A percentile compares a stretch with the other conserved stretches of the same genome.
phyloP scores from a whole-genome alignment of 768 basidiomycete species.

The Auriscalpium orientale region DNA sequence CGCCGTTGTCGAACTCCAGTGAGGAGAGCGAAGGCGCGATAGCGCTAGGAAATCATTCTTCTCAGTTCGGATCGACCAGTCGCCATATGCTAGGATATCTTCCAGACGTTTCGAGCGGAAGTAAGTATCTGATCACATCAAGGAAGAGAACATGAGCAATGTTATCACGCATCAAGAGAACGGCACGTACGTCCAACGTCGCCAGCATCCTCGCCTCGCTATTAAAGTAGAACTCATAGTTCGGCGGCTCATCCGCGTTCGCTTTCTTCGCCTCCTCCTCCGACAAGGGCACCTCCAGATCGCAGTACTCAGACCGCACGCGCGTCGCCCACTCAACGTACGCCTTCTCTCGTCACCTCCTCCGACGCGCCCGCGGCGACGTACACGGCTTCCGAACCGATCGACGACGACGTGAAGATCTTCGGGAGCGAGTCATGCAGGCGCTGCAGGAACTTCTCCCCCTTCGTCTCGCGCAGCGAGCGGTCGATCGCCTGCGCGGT shows the following conservation, averaged over 20 bases:
- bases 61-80: too few relatives aligned
- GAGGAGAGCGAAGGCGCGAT: not conserved
- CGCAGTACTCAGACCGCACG: constrained; percentile 87
- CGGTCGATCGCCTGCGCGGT: constrained; percentile 84
- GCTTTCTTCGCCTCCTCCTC: constrained; percentile 20
- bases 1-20: not conserved
- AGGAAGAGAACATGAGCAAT: not conserved
- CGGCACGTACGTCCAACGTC: constrained; percentile 67
- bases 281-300: constrained; percentile 49
- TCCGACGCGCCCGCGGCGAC: constrained; percentile 51
- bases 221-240: constrained; percentile 79
- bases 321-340: constrained; percentile 83
- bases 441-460: constrained; percentile 75
- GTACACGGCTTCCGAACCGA: constrained; percentile 25
- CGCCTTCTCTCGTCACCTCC: constrained; percentile 54
- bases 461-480: constrained; percentile 84
- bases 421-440: constrained; percentile 71
- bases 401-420: constrained; percentile 41
- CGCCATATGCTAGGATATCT: too few relatives aligned
- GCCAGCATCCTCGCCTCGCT: constrained; percentile 80
- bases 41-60: not conserved
- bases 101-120: too few relatives aligned
- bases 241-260: constrained; percentile 48
- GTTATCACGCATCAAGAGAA: not conserved
- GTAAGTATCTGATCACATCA: constrained; percentile 41